phyloP scores from a whole-genome alignment of 495 filamentous ascomycete genomes.

The Penicillium crystallinum region DNA sequence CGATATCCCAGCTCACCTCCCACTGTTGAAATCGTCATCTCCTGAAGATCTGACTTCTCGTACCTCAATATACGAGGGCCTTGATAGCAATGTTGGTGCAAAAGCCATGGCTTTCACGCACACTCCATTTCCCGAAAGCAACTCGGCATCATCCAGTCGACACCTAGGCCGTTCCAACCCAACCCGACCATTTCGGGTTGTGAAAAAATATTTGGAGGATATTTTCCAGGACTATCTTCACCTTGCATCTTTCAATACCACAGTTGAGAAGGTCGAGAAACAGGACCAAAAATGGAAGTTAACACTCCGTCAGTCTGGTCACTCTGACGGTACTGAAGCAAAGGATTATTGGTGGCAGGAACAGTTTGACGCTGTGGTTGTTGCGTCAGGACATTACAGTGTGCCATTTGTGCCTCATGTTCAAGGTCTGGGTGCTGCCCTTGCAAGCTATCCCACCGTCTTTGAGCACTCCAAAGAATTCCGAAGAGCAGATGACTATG shows the following conservation, averaged over 20 bases:
- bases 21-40: conserved; percentile 10
- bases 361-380: conserved; percentile 61
- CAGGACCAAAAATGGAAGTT: conserved; percentile 17
- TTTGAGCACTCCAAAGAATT: conserved; percentile 29
- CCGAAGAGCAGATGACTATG: conserved; percentile 21
- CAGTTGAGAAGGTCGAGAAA: conserved; percentile 27
- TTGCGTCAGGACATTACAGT: conserved; percentile 72
- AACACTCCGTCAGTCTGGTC: conserved; percentile 19
- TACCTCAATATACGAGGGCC: conserved; percentile 21
- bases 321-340: conserved; percentile 1
- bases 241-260: conserved; percentile 22
- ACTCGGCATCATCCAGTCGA: conserved; percentile 20
- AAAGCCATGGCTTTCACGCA: conserved; percentile 29
- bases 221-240: conserved; percentile 20
- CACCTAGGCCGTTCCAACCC: conserved; percentile 19
- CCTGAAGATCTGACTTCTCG: conserved; percentile 21
- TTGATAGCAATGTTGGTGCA: conserved; percentile 29
- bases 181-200: conserved; percentile 23
- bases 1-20: conserved; percentile 10
- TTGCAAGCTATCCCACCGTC: conserved; percentile 7
- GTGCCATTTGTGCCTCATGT: conserved; percentile 60
- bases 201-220: conserved; percentile 21
- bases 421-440: conserved; percentile 10
- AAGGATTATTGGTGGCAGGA: conserved; percentile 32
- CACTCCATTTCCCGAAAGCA: conserved; percentile 19